Evolutionary conservation across 805 yeast genomes (phyloP), one percentile per base, ranked within the genome.

Genomic region (Ogataea dorogensis): DNA sequence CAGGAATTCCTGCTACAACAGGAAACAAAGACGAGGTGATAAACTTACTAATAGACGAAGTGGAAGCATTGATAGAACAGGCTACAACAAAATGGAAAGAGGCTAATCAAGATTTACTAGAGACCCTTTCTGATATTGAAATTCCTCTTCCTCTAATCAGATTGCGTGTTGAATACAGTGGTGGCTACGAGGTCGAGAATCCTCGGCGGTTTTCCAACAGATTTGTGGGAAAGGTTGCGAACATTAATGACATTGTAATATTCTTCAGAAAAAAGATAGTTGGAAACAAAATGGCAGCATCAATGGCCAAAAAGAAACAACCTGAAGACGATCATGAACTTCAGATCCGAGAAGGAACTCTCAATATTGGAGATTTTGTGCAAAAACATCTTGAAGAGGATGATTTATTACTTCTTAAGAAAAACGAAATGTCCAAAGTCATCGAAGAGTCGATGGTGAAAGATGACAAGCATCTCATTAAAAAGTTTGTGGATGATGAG

Each of bases 141-240:
- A 52, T 69, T n/a, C 93, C 94, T 0, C 61, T 89, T 14, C 98
- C 98, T 0, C 64, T 93, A 31, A 67, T 93, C 4, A 65, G 98
- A 30, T 58, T 93, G 12, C 67, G 88, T 22, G 96, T 89, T 0
- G 97, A 93, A 48, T 91, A 91, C 50, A 69, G 86, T 15, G 96
- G 94, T 1, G 95, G 89, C 4, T 91, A 75, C 52, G 96, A 88
- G 48, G 87, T 93, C 12, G 98, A 89, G 52, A 91, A 89, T 53
- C 85, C 95, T 0, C 68, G 94, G 34, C 65, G 96, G 44, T 86
- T 93, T 45, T 86, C 96, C 11, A 87, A 89, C 53, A 67, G 86
- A 51, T 93, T 91, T 67, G 95, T 85, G 5, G 96, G 96, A 0
- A 70, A 70, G 43, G 93, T 91, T 2, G 98, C 98, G 4, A 93